Evolutionary conservation across 2,329 filamentous ascomycete species (phyloP), one percentile per base, ranked within the genome.

Genomic region (Aspergillus novoparasiticus): DNA sequence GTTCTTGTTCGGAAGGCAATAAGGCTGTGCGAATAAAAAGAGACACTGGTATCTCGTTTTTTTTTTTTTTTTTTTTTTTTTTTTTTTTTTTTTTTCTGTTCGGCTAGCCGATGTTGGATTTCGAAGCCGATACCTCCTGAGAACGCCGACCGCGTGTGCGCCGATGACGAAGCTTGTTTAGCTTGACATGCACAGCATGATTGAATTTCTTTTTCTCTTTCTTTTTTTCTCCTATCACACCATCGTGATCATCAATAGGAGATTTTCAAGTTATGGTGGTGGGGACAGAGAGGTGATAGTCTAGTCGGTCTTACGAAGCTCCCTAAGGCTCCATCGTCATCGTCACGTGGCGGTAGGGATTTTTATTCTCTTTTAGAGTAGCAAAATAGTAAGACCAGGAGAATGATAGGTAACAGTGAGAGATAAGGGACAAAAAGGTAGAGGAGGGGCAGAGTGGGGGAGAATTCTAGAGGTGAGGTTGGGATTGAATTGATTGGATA

Each of bases 271-370:
- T 41, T 46, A 36, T 39, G 58, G 54, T 50, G 55, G 64, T 62
- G 58, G 56, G 21, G 51, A 36, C 11, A 8, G 9, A 14, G 51
- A 39, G 9, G 48, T 51, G 48, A 39, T 39, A 39, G 34, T 41
- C 23, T 21, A 36, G 21, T n/a, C 50, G 4, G 63, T 32, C 28
- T 66, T 63, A 67, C 65, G 65, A 62, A 62, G 63, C 58, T 48
- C 59, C 8, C 12, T 36, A 10, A 6, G 12, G 45, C 59, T 41
- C 32, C 55, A 41, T 56, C 14, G 59, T 60, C 64, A 57, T 28
- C 46, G 57, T 60, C 60, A 63, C 58, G 62, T 63, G 61, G 59
- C 45, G 21, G 23, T 16, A 54, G 14, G 10, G 3, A 32, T 51
- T 26, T 32, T 50, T 43, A 11, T 43, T 30, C 11, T 34, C 21